Base-by-base conservation (phyloP, 345 rosid genomes). In the Cardamine resedifolia region DNA sequence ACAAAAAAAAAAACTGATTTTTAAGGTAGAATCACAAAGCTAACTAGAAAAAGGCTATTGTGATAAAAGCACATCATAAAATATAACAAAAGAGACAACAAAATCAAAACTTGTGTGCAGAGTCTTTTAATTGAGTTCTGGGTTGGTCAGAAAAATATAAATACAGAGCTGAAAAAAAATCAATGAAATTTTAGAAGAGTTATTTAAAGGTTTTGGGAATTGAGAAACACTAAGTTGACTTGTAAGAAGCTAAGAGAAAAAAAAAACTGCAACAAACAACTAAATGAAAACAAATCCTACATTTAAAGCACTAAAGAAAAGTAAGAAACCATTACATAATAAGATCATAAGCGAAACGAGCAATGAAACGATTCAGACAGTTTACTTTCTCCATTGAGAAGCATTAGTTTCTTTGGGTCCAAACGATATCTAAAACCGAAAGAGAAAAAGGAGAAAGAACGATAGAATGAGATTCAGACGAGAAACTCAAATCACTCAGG, bases 121-220 rank as follows among this genome's bases (percentile, higher is more conserved):
- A 75, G 64, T 75, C 68, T 52, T 10, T 51, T n/a, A 75, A 68
- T 60, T 75, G 61, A 41, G 57, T 67, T 75, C 74, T 75, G 47
- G 74, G 64, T 60, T 68, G 74, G 69, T 68, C 72, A 75, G 74
- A 59, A 23, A n/a, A 3, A 11, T 68, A 39, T 75, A 68, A 68
- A 60, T 66, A 68, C 62, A 3, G 12, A 66, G n/a, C 55, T 18
- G 43, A 7, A 20, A 7, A n/a, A n/a, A 19, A 5, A 47, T 51
- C 61, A 58, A 19, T 49, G 57, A 31, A 16, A 6, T 23, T 34
- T 15, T 21, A 14, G 16, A n/a, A 6, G 48, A 16, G 50, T 3
- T n/a, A n/a, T 10, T 4, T 30, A 23, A 16, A 38, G 10, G 26
- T 21, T 63, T 63, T 43, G 38, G 45, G 24, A 41, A 63, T 30